These are phyloP conservation scores for Termitomyces sp. DNA, from an alignment of 768 basidiomycete genomes.

Conservation along the genomic window DNA sequence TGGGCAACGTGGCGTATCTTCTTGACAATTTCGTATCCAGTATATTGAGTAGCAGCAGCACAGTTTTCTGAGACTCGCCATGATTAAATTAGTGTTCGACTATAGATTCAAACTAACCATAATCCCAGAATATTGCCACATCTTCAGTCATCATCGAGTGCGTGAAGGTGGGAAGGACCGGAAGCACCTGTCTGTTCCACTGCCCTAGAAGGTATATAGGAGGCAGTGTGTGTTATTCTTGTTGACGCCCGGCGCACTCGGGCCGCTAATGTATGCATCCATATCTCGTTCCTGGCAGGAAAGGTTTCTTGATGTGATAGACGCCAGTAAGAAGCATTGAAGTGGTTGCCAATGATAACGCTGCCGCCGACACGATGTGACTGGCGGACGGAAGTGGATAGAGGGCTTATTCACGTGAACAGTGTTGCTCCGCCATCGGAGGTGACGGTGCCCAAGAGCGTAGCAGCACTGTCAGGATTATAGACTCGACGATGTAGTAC, in stretches of 20 bases:
- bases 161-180: not conserved
- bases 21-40: constrained; percentile 40
- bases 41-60: constrained; percentile 27
- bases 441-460: constrained; percentile 29
- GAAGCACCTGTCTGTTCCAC: not conserved
- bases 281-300: too few species aligned
- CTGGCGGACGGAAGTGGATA: constrained; percentile 35
- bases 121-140: constrained; percentile 43
- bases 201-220: not conserved
- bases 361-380: constrained; percentile 27
- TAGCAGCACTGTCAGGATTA: constrained; percentile 25
- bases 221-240: too few species aligned
- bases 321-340: too few species aligned
- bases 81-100: not conserved
- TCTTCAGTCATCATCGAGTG: constrained; percentile 12
- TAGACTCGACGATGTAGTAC: constrained; percentile 42
- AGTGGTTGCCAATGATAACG: constrained; percentile 33
- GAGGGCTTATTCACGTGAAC: constrained; percentile 30
- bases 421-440: constrained; percentile 31
- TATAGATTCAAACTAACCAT: constrained; percentile 18
- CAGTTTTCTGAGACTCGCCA: constrained; percentile 33
- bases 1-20: constrained; percentile 43
- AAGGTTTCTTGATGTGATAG: too few species aligned
- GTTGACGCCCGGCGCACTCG: too few species aligned
- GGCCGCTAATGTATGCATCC: too few species aligned